These are phyloP conservation scores for Dactylonectria estremocensis DNA, from an alignment of 2,329 filamentous ascomycete species.

Conservation along the genomic window DNA sequence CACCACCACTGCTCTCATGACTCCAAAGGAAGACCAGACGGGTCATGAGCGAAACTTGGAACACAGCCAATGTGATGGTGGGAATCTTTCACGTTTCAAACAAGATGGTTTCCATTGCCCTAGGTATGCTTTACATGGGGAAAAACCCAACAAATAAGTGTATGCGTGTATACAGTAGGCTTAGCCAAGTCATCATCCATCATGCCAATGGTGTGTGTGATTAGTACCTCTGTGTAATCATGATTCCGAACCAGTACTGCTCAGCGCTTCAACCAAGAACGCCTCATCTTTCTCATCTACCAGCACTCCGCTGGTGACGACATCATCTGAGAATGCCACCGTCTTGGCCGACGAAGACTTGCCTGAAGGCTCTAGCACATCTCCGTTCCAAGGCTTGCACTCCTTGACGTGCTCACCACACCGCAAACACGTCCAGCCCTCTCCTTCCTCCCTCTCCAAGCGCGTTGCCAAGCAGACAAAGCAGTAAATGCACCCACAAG, in stretches of 20 bases:
- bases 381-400: conserved; percentile 92
- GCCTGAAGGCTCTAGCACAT: conserved; percentile 77
- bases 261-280: conserved; percentile 44
- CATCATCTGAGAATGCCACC: conserved; percentile 75
- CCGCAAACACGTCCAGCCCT: conserved; percentile 92
- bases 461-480: conserved; percentile 95
- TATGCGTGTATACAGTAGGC: conserved; percentile 9
- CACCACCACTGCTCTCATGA: not conserved
- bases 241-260: conserved; percentile 40
- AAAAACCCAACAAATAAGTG: conserved; percentile 10
- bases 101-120: not conserved
- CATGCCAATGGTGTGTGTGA: conserved; percentile 2
- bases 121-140: conserved; percentile 6
- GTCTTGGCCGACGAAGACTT: conserved; percentile 65
- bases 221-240: not conserved
- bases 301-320: conserved; percentile 56
- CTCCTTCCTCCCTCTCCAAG: conserved; percentile 92
- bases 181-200: conserved; percentile 6
- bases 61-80: not conserved
- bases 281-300: conserved; percentile 48
- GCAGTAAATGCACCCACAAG: conserved; percentile 94
- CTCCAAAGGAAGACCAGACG: not conserved
- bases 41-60: not conserved
- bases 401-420: conserved; percentile 88
- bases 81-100: not conserved